Evolutionary conservation across 179 eudicot genomes (phyloP).

Genomic region (Spergularia azorica): DNA sequence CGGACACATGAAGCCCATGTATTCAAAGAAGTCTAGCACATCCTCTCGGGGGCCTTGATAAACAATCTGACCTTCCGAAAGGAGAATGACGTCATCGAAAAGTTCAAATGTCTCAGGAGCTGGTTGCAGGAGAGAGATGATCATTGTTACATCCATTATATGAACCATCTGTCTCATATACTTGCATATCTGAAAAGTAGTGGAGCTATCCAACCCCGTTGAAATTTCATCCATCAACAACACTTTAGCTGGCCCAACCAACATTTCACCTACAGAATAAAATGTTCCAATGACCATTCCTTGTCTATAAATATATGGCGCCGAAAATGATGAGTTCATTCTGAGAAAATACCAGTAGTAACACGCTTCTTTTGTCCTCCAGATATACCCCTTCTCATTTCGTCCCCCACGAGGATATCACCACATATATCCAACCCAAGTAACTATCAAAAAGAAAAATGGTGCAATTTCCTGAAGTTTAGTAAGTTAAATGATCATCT

Average conservation of each 20-base stretch:
- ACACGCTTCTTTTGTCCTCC: constrained; percentile 95
- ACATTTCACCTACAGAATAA: constrained; percentile 65
- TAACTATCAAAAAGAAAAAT: constrained; percentile 38
- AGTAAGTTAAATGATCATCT: constrained; percentile 2
- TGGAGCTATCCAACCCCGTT: constrained; percentile 86
- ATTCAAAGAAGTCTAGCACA: constrained; percentile 66
- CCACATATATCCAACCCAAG: constrained; percentile 84
- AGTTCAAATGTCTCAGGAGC: constrained; percentile 83
- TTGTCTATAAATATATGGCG: not conserved
- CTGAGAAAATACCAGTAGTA: constrained; percentile 54
- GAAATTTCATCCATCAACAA: constrained; percentile 85
- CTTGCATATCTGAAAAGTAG: constrained; percentile 74
- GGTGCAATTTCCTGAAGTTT: not conserved
- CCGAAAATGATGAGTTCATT: not conserved
- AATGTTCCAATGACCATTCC: not conserved
- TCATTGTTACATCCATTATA: constrained; percentile 75
- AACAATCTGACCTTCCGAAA: constrained; percentile 78
- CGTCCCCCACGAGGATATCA: constrained; percentile 74
- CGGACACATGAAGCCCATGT: constrained; percentile 79
- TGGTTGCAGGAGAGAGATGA: constrained; percentile 86
- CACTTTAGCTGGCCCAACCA: constrained; percentile 81
- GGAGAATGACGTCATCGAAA: constrained; percentile 75
- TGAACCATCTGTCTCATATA: constrained; percentile 79
- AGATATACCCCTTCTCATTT: constrained; percentile 88
- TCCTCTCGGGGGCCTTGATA: constrained; percentile 85